A percentile compares a stretch with the other conserved stretches of the same genome.
Evolutionary conservation across 176 grass and related monocot species (phyloP).

Genomic region (Rhipidocladum racemiflorum): DNA sequence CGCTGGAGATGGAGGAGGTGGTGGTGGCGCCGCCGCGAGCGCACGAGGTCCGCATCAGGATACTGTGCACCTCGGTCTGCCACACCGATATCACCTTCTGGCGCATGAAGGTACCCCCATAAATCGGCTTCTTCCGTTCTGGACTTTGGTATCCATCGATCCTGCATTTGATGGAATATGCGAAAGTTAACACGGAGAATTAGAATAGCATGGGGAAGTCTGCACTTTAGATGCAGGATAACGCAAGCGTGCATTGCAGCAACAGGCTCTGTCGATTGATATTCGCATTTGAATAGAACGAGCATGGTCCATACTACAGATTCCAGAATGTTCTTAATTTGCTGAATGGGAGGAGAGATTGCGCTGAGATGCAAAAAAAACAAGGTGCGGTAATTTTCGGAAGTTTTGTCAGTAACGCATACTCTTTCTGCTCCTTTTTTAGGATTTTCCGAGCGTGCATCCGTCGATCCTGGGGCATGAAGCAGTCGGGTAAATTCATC

Average conservation of each 20-base stretch:
- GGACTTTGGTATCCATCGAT: neutral
- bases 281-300: too few species aligned
- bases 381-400: too few species aligned
- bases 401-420: neutral
- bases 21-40: slow-evolving; percentile 63
- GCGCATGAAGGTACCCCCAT: slow-evolving; percentile 39
- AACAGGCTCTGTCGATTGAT: neutral
- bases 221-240: too few species aligned
- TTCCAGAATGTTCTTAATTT: too few species aligned
- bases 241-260: too few species aligned
- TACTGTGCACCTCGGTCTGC: slow-evolving; percentile 69
- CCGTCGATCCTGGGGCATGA: slow-evolving; percentile 60
- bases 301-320: too few species aligned
- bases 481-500: slow-evolving; percentile 55
- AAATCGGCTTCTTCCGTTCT: neutral
- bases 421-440: neutral
- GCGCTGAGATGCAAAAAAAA: neutral
- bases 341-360: too few species aligned
- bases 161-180: neutral
- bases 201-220: too few species aligned
- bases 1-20: slow-evolving; percentile 70
- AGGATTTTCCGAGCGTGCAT: neutral
- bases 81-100: slow-evolving; percentile 69
- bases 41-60: slow-evolving; percentile 64
- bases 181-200: too few species aligned